Base-by-base conservation (phyloP, 768 basidiomycete genomes). In the Russula dissimulans region DNA sequence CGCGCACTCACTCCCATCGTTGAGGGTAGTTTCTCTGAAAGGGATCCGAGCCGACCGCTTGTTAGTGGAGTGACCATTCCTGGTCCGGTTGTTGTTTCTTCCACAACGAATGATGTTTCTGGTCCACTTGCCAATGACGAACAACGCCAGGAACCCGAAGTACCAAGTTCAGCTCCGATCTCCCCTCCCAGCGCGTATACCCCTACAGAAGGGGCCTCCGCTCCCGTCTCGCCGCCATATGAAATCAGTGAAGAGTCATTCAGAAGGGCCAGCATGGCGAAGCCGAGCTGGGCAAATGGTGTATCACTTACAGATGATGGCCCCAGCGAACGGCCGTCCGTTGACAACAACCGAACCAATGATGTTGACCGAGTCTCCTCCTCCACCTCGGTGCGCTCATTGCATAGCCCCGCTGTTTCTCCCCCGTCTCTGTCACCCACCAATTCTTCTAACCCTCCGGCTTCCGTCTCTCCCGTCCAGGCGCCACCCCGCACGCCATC, bases 1-100 rank as follows among this genome's bases (percentile, higher is more conserved):
- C 65, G 65, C 56, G 11, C 46, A 38, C 34, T 63, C 63, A 65
- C 87, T 3, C 86, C 87, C 8, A 89, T 90, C 61, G 83, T 83
- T 3, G 89, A 91, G 68, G 66, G 71, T 15, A 75, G 72, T 65
- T 68, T 65, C 45, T 66, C 55, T 43, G 59, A 68, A 60, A 66
- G 64, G 50, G 50, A 61, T 34, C 26, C 50, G 26, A 15, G 17
- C 46, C 50, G 45, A 18, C 22, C 3, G 5, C 31, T 9, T 22
- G 8, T 32, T 11, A 10, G 11, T 38, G 61, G 22, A 26, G 22
- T 17, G 14, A 14, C 50, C 18, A 36, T 32, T n/a, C 17, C 32
- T 8, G 44, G 18, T 32, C 29, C 50, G 5, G 17, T 39, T 31
- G 12, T 11, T 22, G 41, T 15, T 42, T 4, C 2, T 12, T 5